Base-by-base conservation (phyloP, 768 basidiomycete species). In the Pluteus cervinus region DNA sequence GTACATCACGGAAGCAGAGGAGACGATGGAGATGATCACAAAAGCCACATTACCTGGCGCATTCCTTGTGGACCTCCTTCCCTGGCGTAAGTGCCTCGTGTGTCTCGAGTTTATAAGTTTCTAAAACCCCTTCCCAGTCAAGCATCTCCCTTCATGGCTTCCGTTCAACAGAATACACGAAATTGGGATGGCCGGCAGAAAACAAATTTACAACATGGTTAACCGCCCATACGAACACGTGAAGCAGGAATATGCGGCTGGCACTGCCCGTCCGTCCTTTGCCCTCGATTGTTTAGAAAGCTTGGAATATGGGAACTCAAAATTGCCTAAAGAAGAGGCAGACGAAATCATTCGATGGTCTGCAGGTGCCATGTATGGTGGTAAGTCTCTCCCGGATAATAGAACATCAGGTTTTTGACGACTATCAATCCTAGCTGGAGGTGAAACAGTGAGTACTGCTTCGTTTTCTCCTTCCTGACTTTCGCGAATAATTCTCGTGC, bases 61-160 rank as follows among this genome's bases (percentile, higher is more conserved):
- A 6, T 61, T 43, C 23, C 36, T 60, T 3, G 45, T 42, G 11
- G 60, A 61, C 37, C 24, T 58, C 14, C 20, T 60, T 14, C 58
- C 60, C 7, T 17, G 26, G 10, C 37, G 57, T 56, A 35, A 36
- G 52, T 34, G 14, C 21, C 10, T 40, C 7, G 26, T 12, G 16
- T 29, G 24, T 15, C 20, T 10, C 20, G 5, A 20, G 9, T 7
- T 29, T 31, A 21, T 7, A 22, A 28, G 12, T 10, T 24, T 23
- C n/a, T 11, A 8, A 16, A 23, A 7, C 8, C 15, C 15, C 26
- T 25, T 30, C n/a, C 11, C 37, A 68, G 67, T 66, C 36, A 47
- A 57, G 22, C 58, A 51, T 42, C 14, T 69, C 1, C 69, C 69
- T 1, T 46, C 47, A 1, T 69, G 69, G 68, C 56, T 72, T 36